Evolutionary conservation across 2,329 filamentous ascomycete species (phyloP).

Genomic region (Cercospora brassicicola): DNA sequence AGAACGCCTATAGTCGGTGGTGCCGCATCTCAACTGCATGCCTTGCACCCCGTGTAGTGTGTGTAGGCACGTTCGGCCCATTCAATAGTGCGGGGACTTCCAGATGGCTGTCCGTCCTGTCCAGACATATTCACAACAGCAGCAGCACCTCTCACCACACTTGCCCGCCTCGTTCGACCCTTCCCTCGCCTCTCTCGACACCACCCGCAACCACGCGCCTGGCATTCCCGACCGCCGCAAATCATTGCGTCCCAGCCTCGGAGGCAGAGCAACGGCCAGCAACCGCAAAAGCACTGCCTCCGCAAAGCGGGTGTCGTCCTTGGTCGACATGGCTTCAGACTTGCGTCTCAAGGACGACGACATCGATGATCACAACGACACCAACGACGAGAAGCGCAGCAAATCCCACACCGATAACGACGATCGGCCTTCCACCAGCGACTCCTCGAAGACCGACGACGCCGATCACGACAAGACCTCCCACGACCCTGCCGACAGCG

Average conservation of each 20-base stretch:
- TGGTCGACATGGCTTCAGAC: conserved; percentile 32
- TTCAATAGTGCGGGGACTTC: neutral
- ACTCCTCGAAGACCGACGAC: conserved; percentile 1
- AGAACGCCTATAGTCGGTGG: neutral
- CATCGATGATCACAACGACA: conserved; percentile 11
- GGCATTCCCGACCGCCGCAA: conserved; percentile 34
- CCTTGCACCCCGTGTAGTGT: neutral
- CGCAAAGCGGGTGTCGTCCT: conserved; percentile 20
- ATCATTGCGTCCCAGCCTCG: conserved; percentile 23
- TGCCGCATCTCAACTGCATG: neutral
- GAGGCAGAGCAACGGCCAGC: conserved; percentile 14
- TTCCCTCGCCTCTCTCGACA: neutral
- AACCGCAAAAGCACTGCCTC: conserved; percentile 24
- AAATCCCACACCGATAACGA: neutral
- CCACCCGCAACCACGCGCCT: conserved; percentile 32
- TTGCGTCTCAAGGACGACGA: conserved; percentile 32
- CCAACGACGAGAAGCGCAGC: neutral
- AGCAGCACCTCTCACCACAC: neutral
- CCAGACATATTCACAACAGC: neutral
- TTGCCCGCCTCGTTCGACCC: neutral
- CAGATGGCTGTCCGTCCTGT: neutral
- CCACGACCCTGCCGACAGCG: conserved; percentile 7
- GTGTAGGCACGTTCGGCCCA: neutral
- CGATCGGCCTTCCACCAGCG: neutral
- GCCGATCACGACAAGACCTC: conserved; percentile 7